Evolutionary conservation across 176 grass and related monocot genomes (phyloP), one percentile per base, ranked within the genome.

Genomic region (Oropetium thomaeum): DNA sequence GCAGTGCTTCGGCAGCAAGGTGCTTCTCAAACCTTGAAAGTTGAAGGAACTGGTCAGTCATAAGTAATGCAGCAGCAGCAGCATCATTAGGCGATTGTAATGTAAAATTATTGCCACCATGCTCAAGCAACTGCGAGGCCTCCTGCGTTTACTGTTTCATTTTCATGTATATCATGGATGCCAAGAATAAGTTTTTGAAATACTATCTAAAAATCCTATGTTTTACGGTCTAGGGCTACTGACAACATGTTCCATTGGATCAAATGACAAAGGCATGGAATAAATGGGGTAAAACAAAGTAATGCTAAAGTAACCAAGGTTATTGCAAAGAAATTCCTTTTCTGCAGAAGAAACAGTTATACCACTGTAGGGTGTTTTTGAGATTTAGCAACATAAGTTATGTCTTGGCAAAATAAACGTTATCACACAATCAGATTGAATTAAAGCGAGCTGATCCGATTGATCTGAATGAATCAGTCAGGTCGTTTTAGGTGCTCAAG

Each of bases 1-100:
- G 84, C 32, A 99, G 82, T 65, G 91, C 96, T 79, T 92, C 91
- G 42, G 96, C 96, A 47, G 89, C 86, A 70, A 99, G 89, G 79
- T 77, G 61, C 73, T 89, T 99, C 77, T 95, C 87, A 77, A 92
- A 95, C 76, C 96, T 99, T 52, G 73, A 77, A 84, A 26, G 23
- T 22, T 6, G 10, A 71, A 80, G 74, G 42, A 65, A 38, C 2
- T 58, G 5, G 38, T 52, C 19, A 37, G 72, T 69, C 49, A 82
- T 8, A 76, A 37, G 51, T 12, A 87, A n/a, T n/a, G 42, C 27
- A 73, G 28, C 5, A 44, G 2, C 20, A 79, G 17, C 20, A 82
- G 4, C 33, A 74, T 8, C 20, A 78, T 5, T 43, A 64, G 55
- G 61, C 22, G 40, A 25, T 2, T 32, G 12, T 49, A 57, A 76